phyloP scores from a whole-genome alignment of 2,329 filamentous ascomycete genomes.

The Talaromyces sp. region DNA sequence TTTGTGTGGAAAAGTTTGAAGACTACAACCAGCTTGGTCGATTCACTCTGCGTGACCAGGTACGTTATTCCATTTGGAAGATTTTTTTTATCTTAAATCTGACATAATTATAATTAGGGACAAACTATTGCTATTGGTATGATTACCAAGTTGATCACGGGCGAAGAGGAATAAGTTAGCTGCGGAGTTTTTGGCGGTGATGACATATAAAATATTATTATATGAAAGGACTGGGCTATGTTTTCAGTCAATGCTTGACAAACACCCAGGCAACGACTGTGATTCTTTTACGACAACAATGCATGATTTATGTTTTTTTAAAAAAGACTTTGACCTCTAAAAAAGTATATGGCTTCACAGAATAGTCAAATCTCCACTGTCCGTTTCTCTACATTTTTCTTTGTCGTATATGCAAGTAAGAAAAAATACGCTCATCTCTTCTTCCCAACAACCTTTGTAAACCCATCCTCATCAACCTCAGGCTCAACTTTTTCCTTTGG shows the following conservation, averaged over 20 bases:
- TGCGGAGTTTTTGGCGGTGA: neutral
- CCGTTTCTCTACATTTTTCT: neutral
- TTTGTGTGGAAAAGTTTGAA: conserved; percentile 92
- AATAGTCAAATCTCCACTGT: neutral
- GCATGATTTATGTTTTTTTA: neutral
- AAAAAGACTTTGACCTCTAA: neutral
- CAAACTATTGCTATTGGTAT: conserved; percentile 99
- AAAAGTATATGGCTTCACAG: neutral
- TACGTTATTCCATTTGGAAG: conserved; percentile 33
- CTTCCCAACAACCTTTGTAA: conserved; percentile 68
- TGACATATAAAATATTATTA: neutral
- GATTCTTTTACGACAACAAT: neutral
- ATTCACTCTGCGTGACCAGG: conserved; percentile 84
- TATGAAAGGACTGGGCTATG: neutral
- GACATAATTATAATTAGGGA: conserved; percentile 54
- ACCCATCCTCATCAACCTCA: conserved; percentile 75
- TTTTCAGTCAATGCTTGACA: neutral
- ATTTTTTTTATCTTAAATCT: neutral
- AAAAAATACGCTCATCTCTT: conserved; percentile 42
- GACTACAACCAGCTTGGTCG: conserved; percentile 92
- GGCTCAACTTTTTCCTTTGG: conserved; percentile 62
- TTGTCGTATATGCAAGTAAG: too few relatives aligned
- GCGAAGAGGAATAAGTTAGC: conserved; percentile 17
- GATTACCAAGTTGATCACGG: conserved; percentile 80
- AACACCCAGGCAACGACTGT: neutral